These are phyloP conservation scores for Puya raimondii DNA, from an alignment of 176 grass and related monocot species.

Conservation along the genomic window DNA sequence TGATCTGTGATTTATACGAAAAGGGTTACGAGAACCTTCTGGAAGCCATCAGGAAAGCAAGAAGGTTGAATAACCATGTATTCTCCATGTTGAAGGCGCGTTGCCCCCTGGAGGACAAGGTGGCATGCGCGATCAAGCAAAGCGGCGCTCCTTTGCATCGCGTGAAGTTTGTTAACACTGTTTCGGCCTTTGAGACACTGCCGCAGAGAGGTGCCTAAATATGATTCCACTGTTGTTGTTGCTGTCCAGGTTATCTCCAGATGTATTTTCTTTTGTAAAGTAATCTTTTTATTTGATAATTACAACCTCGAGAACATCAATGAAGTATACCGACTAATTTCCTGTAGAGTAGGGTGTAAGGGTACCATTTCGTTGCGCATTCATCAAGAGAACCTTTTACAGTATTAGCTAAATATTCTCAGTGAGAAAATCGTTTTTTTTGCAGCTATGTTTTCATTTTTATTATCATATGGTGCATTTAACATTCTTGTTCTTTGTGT, in stretches of 20 bases:
- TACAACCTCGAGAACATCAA: too few species aligned
- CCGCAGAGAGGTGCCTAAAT: conserved; percentile 57
- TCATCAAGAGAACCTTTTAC: too few species aligned
- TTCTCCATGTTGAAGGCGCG: conserved; percentile 91
- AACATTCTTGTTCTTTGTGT: too few species aligned
- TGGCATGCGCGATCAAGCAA: conserved; percentile 90
- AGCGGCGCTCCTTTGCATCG: conserved; percentile 90
- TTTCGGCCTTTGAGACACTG: conserved; percentile 92
- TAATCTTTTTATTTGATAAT: not conserved
- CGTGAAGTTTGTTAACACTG: conserved; percentile 76
- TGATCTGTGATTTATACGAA: conserved; percentile 7
- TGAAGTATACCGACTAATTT: too few species aligned
- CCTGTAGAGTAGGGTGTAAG: too few species aligned
- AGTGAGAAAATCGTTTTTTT: too few species aligned
- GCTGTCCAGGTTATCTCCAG: not conserved
- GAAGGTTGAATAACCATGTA: conserved; percentile 90
- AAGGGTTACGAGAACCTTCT: conserved; percentile 79
- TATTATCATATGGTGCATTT: too few species aligned
- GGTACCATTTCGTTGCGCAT: too few species aligned
- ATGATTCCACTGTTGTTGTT: not conserved
- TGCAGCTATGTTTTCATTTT: too few species aligned
- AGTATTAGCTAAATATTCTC: too few species aligned
- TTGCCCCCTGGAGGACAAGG: conserved; percentile 92
- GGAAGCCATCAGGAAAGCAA: conserved; percentile 94
- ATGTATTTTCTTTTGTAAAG: not conserved